phyloP scores from a whole-genome alignment of 2,329 filamentous ascomycete species.

The Colletotrichum lini region DNA sequence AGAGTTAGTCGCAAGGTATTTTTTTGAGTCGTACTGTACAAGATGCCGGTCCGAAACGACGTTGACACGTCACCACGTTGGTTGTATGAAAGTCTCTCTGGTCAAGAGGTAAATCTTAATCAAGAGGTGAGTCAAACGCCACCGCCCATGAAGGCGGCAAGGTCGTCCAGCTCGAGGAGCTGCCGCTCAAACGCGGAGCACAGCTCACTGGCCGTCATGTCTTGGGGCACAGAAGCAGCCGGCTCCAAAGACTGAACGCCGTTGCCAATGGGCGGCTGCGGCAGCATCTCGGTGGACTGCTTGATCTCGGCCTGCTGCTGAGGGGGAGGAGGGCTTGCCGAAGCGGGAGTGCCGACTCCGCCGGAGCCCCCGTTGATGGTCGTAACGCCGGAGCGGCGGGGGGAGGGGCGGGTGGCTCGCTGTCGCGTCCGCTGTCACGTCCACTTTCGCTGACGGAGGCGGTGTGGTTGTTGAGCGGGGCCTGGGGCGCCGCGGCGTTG shows the following conservation, averaged over 20 bases:
- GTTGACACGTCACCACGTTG: constrained; percentile 9
- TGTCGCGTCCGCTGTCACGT: constrained; percentile 67
- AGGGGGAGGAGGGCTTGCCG: constrained; percentile 59
- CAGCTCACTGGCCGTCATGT: constrained; percentile 72
- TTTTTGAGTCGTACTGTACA: constrained; percentile 40
- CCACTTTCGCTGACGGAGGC: constrained; percentile 56
- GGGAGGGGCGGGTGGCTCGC: constrained; percentile 65
- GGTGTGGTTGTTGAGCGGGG: constrained; percentile 38
- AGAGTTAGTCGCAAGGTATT: constrained; percentile 37
- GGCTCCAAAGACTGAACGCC: constrained; percentile 45
- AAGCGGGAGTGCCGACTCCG: constrained; percentile 62
- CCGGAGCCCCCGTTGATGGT: constrained; percentile 72
- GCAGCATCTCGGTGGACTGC: constrained; percentile 49
- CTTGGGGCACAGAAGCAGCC: constrained; percentile 49
- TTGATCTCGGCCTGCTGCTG: constrained; percentile 53
- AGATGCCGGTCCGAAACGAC: constrained; percentile 25
- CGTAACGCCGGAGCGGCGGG: constrained; percentile 67
- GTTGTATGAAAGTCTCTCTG: not conserved
- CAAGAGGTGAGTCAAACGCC: constrained; percentile 60
- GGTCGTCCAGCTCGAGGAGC: constrained; percentile 72
- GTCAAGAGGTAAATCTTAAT: not conserved
- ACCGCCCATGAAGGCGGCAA: constrained; percentile 74
- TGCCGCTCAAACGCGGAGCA: constrained; percentile 73
- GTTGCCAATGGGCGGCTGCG: constrained; percentile 35
- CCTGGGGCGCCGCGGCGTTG: constrained; percentile 52